Evolutionary conservation across 805 yeast genomes (phyloP), one percentile per base, ranked within the genome.

Genomic region (Yamadazyma nakazawae): DNA sequence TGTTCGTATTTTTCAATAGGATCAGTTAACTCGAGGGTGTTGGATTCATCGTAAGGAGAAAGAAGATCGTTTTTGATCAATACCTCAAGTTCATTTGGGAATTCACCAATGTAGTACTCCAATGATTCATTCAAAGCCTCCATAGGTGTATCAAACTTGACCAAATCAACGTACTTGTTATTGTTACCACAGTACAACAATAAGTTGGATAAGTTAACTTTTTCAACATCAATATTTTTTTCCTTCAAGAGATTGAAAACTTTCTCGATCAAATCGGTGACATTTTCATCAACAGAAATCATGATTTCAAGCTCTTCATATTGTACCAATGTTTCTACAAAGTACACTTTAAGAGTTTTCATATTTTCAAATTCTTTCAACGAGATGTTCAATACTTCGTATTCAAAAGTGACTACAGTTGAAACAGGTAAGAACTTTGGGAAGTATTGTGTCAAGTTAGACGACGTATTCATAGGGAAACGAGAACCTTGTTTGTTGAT

Each of bases 291-390:
- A 51, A 74, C 79, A 2, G 89, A 82, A n/a, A 89, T 78, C 48
- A 85, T 72, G 43, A 90, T 75, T 35, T 86, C 95, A 55, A 75
- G 78, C 40, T 75, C 72, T 51, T 84, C 90, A 54, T 75, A 87
- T 53, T 84, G 85, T 40, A 86, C 74, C 39, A 88, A 76, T 37
- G 80, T 81, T 9, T 24, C 35, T 36, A 91, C 69, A 92, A 95
- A 89, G 44, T 75, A 74, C 17, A 92, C 71, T 43, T 75, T 80
- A 36, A 91, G 66, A 4, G 80, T 64, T 48, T 80, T 79, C 82
- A 88, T 78, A 51, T 78, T 81, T 63, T 94, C 99, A 56, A 85
- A 78, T 51, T 89, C 95, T 31, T 71, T 75, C 45, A 92, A 68
- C 1, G 91, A 81, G 37, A 90, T 81, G 39, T 81, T 85, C 57